Evolutionary conservation across 2,329 filamentous ascomycete genomes (phyloP).

Genomic region (Pseudocercospora macadamiae): DNA sequence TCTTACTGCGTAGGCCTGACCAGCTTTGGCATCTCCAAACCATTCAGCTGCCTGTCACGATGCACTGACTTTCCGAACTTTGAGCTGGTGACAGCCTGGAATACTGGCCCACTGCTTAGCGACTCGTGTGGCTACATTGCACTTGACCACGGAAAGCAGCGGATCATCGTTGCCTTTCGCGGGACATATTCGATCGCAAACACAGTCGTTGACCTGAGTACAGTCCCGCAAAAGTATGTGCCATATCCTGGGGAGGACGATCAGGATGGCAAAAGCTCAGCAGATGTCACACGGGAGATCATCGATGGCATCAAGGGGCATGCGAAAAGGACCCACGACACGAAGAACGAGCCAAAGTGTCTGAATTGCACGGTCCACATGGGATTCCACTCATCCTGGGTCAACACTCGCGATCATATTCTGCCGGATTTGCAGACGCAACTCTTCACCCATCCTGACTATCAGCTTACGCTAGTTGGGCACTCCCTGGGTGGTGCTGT

Average conservation of each 20-base stretch:
- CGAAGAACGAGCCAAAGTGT: conserved; percentile 60
- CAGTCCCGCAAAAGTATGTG: conserved; percentile 84
- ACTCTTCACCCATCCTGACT: conserved; percentile 65
- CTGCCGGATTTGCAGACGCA: conserved; percentile 67
- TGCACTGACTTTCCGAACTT: conserved; percentile 82
- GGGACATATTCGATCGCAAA: conserved; percentile 94
- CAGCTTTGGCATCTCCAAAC: conserved; percentile 78
- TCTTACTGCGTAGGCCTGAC: conserved; percentile 88
- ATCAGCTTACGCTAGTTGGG: conserved; percentile 77
- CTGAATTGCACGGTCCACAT: conserved; percentile 88
- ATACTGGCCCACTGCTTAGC: conserved; percentile 81
- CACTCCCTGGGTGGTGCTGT: conserved; percentile 94
- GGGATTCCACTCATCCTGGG: conserved; percentile 87
- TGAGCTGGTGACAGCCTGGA: conserved; percentile 81
- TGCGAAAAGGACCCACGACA: conserved; percentile 30
- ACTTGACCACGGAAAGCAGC: conserved; percentile 69
- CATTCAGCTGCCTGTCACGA: conserved; percentile 82
- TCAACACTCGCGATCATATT: conserved; percentile 69
- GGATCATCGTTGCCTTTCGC: conserved; percentile 85
- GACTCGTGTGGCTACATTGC: conserved; percentile 95
- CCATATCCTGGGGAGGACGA: conserved; percentile 70
- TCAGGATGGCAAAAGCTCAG: conserved; percentile 29
- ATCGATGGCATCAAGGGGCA: conserved; percentile 14
- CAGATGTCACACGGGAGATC: conserved; percentile 19
- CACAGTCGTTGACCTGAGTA: conserved; percentile 86